A percentile compares a stretch with the other conserved stretches of the same genome.
Evolutionary conservation across 2,329 filamentous ascomycete genomes (phyloP).

Genomic region (Sarocladiaceae sp.): DNA sequence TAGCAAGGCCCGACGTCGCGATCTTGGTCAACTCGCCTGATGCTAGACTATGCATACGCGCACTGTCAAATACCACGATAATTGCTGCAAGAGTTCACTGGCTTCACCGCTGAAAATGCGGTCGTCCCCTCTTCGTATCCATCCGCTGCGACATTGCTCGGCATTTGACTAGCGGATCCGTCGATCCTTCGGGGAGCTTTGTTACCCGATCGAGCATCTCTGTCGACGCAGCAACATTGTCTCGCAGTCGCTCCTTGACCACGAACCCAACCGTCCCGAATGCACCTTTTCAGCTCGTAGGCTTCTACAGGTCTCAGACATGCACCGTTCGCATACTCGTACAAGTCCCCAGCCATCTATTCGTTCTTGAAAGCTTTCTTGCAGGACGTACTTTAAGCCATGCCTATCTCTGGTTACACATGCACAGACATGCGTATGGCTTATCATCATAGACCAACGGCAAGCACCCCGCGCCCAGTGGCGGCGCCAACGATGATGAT

Average conservation of each 20-base stretch:
- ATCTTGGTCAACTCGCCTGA: too few relatives aligned
- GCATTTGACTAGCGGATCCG: not conserved
- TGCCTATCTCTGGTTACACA: not conserved
- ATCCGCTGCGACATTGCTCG: not conserved
- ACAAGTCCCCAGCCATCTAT: not conserved
- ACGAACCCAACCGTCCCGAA: not conserved
- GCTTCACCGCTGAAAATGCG: not conserved
- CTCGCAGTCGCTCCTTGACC: not conserved
- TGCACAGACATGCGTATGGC: not conserved
- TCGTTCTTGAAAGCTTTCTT: not conserved
- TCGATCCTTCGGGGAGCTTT: not conserved
- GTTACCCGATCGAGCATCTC: not conserved
- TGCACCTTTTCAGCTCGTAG: slow-evolving; percentile 2
- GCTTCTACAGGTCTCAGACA: not conserved
- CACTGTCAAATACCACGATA: not conserved
- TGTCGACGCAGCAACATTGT: not conserved
- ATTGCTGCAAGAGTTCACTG: not conserved
- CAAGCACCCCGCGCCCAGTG: slow-evolving; percentile 1
- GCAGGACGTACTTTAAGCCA: not conserved
- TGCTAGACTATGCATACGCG: too few relatives aligned
- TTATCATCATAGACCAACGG: not conserved
- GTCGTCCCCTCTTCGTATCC: not conserved
- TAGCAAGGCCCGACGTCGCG: not conserved
- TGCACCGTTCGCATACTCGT: not conserved
- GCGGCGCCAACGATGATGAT: not conserved